Evolutionary conservation across 192 early-diverging fungal genomes (phyloP), one percentile per base, ranked within the genome.

Genomic region (Umbelopsis isabellina): DNA sequence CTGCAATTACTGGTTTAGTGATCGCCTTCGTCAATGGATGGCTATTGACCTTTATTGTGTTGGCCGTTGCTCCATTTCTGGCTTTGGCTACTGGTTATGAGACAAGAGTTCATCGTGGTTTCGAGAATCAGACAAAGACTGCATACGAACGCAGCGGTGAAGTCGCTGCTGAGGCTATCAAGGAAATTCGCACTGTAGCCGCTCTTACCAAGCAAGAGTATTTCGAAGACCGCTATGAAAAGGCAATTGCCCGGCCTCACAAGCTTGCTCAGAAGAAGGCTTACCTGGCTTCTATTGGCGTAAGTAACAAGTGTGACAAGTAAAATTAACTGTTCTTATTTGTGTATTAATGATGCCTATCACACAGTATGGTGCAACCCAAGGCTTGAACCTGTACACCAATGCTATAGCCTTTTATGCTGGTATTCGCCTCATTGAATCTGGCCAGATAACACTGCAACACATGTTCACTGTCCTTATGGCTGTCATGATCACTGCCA

Each of bases 121-220:
- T 83, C 64, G 88, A 86, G 48, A 80, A 83, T 20, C 80, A 87
- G 72, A 89, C 87, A n/a, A 91, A 91, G 74, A 84, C 76, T 45
- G 89, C 91, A 1, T 93, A 96, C 79, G 91, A 94, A 72, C 73
- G 81, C 27, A 88, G 89, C 10, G 92, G 90, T 58, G 89, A 94
- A 74, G 87, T 93, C 65, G 93, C 94, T 27, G 83, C 86, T 70
- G 94, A 97, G 79, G 90, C 93, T 4, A 90, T 96, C 33, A 79
- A 86, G 35, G 89, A 92, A 65, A 91, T 97, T 30, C 91, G 93
- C 65, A 97, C 96, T 0, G 91, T 97, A 18, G 85, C 90, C 23
- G 83, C 93, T 15, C 83, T 97, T 46, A 91, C 87, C 13, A 86
- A 87, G 33, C 88, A 95, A 78, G 71, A 83, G 30, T 76, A 79